Evolutionary conservation across 2,329 filamentous ascomycete species (phyloP), one percentile per base, ranked within the genome.

Genomic region (Cryphonectria japonica): DNA sequence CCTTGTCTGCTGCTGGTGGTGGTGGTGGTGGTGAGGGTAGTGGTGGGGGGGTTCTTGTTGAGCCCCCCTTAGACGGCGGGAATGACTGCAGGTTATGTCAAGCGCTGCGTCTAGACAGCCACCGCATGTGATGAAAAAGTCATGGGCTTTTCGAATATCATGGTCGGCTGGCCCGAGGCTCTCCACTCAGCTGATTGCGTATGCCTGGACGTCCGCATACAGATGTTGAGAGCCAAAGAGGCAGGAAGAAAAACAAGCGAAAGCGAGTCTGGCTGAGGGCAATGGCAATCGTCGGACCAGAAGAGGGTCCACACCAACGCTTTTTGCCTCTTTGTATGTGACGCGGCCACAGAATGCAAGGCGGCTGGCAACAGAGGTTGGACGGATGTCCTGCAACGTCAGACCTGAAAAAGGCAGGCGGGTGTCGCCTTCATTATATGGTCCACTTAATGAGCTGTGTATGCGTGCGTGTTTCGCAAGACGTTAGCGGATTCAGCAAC

Each of bases 321-420:
- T 16, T 5, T 32, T n/a, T 37, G 59, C 34, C 59, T 61, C 57
- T 61, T 39, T 39, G 6, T 50, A 22, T 26, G 32, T 39, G 32
- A 39, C 32, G 19, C 2, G 59, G 59, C 57, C 34, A 61, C 6
- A 22, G 19, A 34, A 34, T 39, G 46, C 46, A n/a, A 39, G 32
- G 59, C 59, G 19, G 59, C 32, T 39, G 59, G 34, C 14, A n/a
- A n/a, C 43, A 46, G 43, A 46, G 19, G 6, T 4, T 13, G 5
- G 43, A 29, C 9, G 41, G 26, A 29, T 32, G 63, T 22, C 63
- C 41, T 34, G 63, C 63, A 52, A 37, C 50, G 63, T 65, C 63
- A 52, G 14, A n/a, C 41, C 63, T 65, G 63, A 52, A 65, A 62
- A 34, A 43, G 63, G 63, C 63, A 65, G 63, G 41, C 63, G 63